Base-by-base conservation (phyloP, 768 basidiomycete species). In the Leucocoprinus leucothites region DNA sequence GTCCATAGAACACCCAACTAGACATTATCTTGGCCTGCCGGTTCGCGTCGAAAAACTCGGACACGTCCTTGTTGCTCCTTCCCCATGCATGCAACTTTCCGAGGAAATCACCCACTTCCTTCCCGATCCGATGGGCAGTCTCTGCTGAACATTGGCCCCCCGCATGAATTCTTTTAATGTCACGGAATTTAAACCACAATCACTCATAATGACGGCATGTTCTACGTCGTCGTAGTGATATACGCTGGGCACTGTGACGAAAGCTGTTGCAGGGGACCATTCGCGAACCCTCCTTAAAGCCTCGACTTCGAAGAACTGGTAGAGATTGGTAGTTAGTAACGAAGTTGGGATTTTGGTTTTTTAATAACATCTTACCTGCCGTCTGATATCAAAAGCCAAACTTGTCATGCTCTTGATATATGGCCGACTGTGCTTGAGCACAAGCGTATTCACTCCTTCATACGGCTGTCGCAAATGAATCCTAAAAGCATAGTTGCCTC, bases 141-240 rank as follows among this genome's bases (percentile, higher is more conserved):
- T 54, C 59, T 2, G 67, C 45, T 1, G 71, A 58, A 2, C 69
- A 69, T 3, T 56, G 58, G 31, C 73, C 72, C 28, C 70, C 36
- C 67, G 57, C 63, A 73, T 63, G 58, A 69, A 70, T 2, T 66
- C 67, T 62, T 82, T 82, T 53, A 84, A 71, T 1, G 71, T 69
- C 11, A 69, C 56, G 22, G 66, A 58, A 18, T 61, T 60, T 28
- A 62, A 64, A 3, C 86, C 86, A 49, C 73, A 75, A 56, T 88
- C 86, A 43, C 85, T 81, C 75, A 87, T 85, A 63, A 88, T 75
- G 36, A 87, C 73, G 13, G 77, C 78, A 57, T 79, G 71, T 9
- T 64, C 71, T 22, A 67, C 69, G 38, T 74, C 64, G 60, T 88
- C 85, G 62, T 80, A 77, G 31, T 72, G 65, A 61, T 79, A 69